Evolutionary conservation across 257 asterid genomes (phyloP).

Genomic region (Craterostigma plantagineum): DNA sequence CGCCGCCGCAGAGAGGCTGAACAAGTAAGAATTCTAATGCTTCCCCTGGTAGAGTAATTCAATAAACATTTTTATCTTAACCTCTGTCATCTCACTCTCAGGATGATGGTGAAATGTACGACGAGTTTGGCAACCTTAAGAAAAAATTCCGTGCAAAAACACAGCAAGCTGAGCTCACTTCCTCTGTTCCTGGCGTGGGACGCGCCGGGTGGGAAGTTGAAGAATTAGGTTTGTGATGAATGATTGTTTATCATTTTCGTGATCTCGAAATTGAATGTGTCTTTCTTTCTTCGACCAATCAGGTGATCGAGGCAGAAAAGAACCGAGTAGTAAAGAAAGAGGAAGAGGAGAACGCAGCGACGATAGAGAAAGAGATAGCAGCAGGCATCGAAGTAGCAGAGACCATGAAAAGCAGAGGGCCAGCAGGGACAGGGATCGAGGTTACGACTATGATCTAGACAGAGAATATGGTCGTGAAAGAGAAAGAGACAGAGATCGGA

Average conservation of each 20-base stretch:
- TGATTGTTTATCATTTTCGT: too few species aligned
- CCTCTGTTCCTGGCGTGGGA: constrained; percentile 65
- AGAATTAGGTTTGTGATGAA: too few species aligned
- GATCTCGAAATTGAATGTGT: too few species aligned
- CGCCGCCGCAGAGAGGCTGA: constrained; percentile 86
- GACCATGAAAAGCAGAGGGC: too few species aligned
- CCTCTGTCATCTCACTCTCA: constrained; percentile 8
- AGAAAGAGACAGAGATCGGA: constrained; percentile 22
- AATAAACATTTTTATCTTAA: constrained; percentile 5
- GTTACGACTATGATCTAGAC: constrained; percentile 27
- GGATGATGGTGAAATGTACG: constrained; percentile 99
- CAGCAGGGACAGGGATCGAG: constrained; percentile 26
- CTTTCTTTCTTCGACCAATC: too few species aligned
- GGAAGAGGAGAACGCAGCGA: constrained; percentile 36
- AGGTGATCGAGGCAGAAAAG: constrained; percentile 34
- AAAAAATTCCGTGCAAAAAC: constrained; percentile 86
- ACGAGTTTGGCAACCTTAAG: constrained; percentile 97
- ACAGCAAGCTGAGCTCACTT: constrained; percentile 53
- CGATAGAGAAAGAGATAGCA: constrained; percentile 34
- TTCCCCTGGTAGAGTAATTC: neutral
- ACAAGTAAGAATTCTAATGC: constrained; percentile 32
- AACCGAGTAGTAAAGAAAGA: constrained; percentile 32
- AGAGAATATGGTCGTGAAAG: constrained; percentile 17
- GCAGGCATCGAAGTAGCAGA: constrained; percentile 20
- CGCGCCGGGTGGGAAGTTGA: constrained; percentile 99